These are phyloP conservation scores for Candida railenensis DNA, from an alignment of 805 yeast genomes.

Conservation along the genomic window DNA sequence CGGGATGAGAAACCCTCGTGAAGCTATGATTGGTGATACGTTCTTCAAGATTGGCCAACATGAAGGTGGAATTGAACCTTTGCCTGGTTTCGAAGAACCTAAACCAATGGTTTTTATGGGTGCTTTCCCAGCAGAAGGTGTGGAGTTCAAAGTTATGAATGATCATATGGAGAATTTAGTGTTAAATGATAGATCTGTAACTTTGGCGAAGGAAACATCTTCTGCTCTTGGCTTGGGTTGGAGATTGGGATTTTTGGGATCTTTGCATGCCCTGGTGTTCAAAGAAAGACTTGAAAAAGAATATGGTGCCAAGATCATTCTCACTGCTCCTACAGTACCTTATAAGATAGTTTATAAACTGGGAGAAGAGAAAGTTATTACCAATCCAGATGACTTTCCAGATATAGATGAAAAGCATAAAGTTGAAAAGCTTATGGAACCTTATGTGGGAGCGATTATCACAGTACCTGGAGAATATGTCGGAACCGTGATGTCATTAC, in stretches of 20 bases:
- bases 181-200: constrained; percentile 87
- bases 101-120: constrained; percentile 99
- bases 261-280: constrained; percentile 92
- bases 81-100: constrained; percentile 95
- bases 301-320: constrained; percentile 87
- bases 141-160: constrained; percentile 83
- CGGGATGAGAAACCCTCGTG: constrained; percentile 85
- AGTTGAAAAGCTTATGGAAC: constrained; percentile 65
- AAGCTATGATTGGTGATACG: constrained; percentile 92
- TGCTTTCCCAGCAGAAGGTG: constrained; percentile 95
- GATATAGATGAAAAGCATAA: constrained; percentile 47
- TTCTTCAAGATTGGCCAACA: constrained; percentile 60
- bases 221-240: constrained; percentile 96
- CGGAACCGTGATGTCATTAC: constrained; percentile 82
- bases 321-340: constrained; percentile 96
- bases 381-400: constrained; percentile 94
- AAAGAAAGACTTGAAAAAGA: constrained; percentile 89
- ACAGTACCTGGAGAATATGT: constrained; percentile 87
- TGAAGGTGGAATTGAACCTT: constrained; percentile 56
- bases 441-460: constrained; percentile 86
- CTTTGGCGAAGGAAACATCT: constrained; percentile 86
- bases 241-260: constrained; percentile 94
- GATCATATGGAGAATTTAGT: constrained; percentile 88
- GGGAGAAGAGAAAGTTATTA: constrained; percentile 63
- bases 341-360: constrained; percentile 70